phyloP scores from a whole-genome alignment of 805 yeast genomes.

The Pichia kluyveri region DNA sequence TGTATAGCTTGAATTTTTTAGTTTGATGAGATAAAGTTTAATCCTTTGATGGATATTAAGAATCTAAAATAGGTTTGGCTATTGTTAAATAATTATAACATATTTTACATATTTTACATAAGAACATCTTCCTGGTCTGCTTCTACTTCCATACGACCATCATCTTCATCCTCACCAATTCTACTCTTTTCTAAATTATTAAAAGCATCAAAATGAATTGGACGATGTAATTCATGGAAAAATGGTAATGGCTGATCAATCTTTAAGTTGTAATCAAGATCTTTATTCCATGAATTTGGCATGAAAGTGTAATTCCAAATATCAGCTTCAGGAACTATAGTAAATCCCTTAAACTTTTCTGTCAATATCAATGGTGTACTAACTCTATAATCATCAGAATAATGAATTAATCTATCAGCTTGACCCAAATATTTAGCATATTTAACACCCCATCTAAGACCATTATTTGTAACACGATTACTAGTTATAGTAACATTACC shows the following conservation, averaged over 20 bases:
- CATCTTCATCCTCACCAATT: constrained; percentile 17
- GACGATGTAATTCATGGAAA: constrained; percentile 82
- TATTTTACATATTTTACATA: not conserved
- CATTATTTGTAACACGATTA: constrained; percentile 50
- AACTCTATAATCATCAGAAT: constrained; percentile 46
- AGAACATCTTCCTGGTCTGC: constrained; percentile 10
- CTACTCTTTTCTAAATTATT: constrained; percentile 41
- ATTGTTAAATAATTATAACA: not conserved
- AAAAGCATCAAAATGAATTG: constrained; percentile 75
- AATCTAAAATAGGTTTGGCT: no score
- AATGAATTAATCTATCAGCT: constrained; percentile 66
- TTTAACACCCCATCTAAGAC: constrained; percentile 66
- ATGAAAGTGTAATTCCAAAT: constrained; percentile 89
- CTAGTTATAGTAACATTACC: constrained; percentile 79
- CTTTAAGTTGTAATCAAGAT: constrained; percentile 52
- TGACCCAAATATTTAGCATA: constrained; percentile 48
- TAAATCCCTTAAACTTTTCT: constrained; percentile 69
- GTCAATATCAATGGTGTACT: constrained; percentile 66
- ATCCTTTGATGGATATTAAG: no score
- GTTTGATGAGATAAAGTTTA: no score
- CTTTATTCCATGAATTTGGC: constrained; percentile 73
- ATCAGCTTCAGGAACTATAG: constrained; percentile 74
- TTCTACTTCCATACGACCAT: constrained; percentile 3
- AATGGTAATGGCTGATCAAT: constrained; percentile 74
- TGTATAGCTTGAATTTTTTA: no score